Evolutionary conservation across 805 yeast genomes (phyloP).

Genomic region (Nakazawaea laoshanensis): DNA sequence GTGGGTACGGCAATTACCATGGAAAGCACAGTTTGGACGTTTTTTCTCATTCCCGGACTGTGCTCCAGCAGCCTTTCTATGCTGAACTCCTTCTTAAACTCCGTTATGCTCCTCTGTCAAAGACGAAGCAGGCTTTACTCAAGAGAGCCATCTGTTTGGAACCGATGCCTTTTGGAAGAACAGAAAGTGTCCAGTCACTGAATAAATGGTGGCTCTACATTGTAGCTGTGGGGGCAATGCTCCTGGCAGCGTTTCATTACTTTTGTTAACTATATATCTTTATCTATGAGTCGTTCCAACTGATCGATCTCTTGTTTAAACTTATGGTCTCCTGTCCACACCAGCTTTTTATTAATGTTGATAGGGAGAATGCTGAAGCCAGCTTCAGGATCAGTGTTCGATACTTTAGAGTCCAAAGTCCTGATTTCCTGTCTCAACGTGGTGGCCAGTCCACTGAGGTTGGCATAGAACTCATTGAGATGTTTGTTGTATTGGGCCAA

Average conservation of each 20-base stretch:
- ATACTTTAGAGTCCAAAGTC: slow-evolving; percentile 50
- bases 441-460: slow-evolving; percentile 50
- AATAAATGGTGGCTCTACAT: background rate
- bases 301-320: slow-evolving; percentile 36
- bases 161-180: slow-evolving; percentile 25
- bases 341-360: slow-evolving; percentile 60
- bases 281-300: slow-evolving; percentile 14
- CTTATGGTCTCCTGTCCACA: slow-evolving; percentile 54
- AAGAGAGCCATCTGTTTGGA: too few species aligned
- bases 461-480: slow-evolving; percentile 39
- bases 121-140: too few species aligned
- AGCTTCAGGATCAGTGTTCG: slow-evolving; percentile 19
- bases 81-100: slow-evolving; percentile 47
- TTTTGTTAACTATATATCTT: background rate
- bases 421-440: slow-evolving; percentile 60
- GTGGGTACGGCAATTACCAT: slow-evolving; percentile 82
- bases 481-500: slow-evolving; percentile 30
- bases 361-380: slow-evolving; percentile 45
- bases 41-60: slow-evolving; percentile 72
- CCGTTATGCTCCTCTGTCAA: slow-evolving; percentile 72
- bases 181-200: slow-evolving; percentile 27
- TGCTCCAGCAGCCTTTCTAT: slow-evolving; percentile 57
- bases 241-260: background rate
- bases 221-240: background rate
- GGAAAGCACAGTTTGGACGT: slow-evolving; percentile 60